Conservation (phyloP, 2,329 filamentous ascomycete genomes). For the Colletotrichum kahawae region DNA sequence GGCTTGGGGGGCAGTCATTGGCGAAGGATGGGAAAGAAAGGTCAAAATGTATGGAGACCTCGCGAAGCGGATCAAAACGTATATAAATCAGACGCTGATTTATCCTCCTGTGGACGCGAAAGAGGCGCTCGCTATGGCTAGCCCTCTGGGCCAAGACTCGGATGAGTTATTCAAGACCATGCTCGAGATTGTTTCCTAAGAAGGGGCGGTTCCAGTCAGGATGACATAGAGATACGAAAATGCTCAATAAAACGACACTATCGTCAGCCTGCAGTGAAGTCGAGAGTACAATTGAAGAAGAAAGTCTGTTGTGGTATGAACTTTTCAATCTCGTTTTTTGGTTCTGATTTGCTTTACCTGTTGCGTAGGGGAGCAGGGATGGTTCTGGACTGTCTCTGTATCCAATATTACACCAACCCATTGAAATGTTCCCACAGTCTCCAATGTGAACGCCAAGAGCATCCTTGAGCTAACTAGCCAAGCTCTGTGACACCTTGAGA, state of each 20-base stretch:
- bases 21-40: constrained; percentile 34
- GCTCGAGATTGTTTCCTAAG: neutral
- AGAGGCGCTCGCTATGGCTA: constrained; percentile 28
- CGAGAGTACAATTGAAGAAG: neutral
- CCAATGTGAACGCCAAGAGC: neutral
- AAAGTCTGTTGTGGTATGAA: too few relatives aligned
- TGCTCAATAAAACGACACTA: fast-evolving
- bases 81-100: constrained; percentile 37
- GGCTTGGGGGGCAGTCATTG: constrained; percentile 35
- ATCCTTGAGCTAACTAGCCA: fast-evolving
- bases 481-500: neutral
- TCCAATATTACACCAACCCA: neutral
- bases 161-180: constrained; percentile 5
- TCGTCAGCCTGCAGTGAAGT: fast-evolving
- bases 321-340: too few relatives aligned
- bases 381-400: neutral
- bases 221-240: neutral
- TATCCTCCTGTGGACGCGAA: constrained; percentile 31
- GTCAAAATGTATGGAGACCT: constrained; percentile 28
- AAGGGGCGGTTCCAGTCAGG: neutral
- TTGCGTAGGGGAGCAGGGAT: neutral
- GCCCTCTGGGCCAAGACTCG: constrained; percentile 22
- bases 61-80: constrained; percentile 37
- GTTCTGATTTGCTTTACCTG: too few relatives aligned
- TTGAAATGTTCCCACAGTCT: neutral